A percentile compares a stretch with the other conserved stretches of the same genome.
These are phyloP conservation scores for Amaranthus tricolor DNA, from an alignment of 179 eudicot genomes.

Conservation along the genomic window DNA sequence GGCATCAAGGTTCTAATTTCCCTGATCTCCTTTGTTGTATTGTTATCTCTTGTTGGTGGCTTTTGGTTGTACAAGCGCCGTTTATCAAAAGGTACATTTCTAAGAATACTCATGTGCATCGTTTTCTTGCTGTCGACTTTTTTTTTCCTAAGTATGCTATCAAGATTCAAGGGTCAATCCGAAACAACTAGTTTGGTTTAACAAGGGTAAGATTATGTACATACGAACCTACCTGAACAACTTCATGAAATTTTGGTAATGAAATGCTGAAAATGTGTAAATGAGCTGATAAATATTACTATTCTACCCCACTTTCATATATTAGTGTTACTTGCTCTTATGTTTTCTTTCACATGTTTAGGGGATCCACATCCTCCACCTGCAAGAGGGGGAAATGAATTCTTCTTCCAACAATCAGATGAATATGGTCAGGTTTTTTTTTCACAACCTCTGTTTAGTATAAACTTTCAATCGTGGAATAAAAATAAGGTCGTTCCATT, in stretches of 20 bases:
- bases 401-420: neutral
- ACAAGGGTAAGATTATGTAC: too few relatives aligned
- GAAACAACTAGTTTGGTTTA: too few relatives aligned
- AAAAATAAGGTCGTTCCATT: too few relatives aligned
- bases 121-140: neutral
- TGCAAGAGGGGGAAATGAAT: neutral
- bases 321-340: neutral
- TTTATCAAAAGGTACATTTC: conserved; percentile 11
- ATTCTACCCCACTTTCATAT: neutral
- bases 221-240: too few relatives aligned
- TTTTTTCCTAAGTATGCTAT: neutral
- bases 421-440: neutral
- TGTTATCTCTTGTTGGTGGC: conserved; percentile 14
- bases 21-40: conserved; percentile 9
- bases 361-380: conserved; percentile 3
- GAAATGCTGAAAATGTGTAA: neutral
- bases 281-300: neutral
- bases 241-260: too few relatives aligned
- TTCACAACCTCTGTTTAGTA: too few relatives aligned
- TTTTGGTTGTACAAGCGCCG: conserved; percentile 21
- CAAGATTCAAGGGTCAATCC: neutral
- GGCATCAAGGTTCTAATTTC: conserved; percentile 2
- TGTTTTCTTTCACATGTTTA: neutral
- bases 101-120: neutral
- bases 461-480: too few relatives aligned